Evolutionary conservation across 768 basidiomycete species (phyloP), one percentile per base, ranked within the genome.

Genomic region (Porphyrellus cyaneotinctus): DNA sequence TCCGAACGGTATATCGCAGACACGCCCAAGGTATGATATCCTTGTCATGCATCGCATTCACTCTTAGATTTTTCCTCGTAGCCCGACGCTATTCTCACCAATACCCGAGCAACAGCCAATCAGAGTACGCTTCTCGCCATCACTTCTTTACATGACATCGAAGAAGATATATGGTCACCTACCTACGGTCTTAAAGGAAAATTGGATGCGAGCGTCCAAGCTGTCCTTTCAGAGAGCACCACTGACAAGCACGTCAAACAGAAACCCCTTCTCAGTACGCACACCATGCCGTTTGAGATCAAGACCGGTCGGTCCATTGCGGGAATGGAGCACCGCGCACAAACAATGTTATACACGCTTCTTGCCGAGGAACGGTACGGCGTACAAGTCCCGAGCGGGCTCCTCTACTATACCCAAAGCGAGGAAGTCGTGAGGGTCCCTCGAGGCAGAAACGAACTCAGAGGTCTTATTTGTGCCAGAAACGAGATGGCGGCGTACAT

Each of bases 121-220:
- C 75, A 76, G 23, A 70, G 72, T 1, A 78, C 84, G 2, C 71
- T 79, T 11, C 76, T 97, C 0, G 88, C 91, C 0, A 83, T 99
- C 43, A 74, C 81, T 6, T 74, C 84, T 26, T 70, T 97, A 6
- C 80, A 91, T 56, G 94, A 93, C 52, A 79, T 95, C 37, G 97
- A 99, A 73, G 97, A 99, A 65, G 94, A 97, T 58, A 95, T 99
- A 58, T 97, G 91, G 88, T 95, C 92, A 1, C 95, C 97, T 0
- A 87, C 83, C 2, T 95, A 91, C 61, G 97, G 97, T 1, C 75
- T 99, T 32, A 95, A 95, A 67, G 97, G 97, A 22, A 98, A 98
- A 70, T 74, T 98, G 20, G 97, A 99, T 60, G 95, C 89, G 2
- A 92, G 88, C 2, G 83, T 97, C 2, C 77, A 89, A 56, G 82